Conservation (phyloP, 148 eudicot genomes). For the Vaccinium corymbosum region DNA sequence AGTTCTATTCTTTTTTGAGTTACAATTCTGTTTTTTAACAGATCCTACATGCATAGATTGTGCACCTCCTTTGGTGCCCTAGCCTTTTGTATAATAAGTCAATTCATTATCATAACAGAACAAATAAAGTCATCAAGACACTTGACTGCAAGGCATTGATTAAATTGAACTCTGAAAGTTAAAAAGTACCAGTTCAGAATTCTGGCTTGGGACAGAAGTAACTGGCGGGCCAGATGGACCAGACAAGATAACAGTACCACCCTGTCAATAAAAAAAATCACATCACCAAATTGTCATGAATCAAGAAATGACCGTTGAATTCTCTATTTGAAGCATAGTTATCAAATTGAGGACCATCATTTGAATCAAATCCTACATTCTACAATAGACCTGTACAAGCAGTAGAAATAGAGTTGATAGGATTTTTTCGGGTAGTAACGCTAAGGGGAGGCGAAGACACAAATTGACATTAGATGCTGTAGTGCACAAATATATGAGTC, state of each 20-base stretch:
- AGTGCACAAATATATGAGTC: no score
- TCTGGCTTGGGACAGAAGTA: slow-evolving; percentile 77
- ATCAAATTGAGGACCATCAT: not conserved
- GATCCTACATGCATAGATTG: not conserved
- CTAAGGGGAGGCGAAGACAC: no score
- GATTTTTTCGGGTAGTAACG: no score
- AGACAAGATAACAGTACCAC: slow-evolving; percentile 84
- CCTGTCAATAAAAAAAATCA: slow-evolving; percentile 49
- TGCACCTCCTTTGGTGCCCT: not conserved
- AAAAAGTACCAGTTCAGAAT: slow-evolving; percentile 82
- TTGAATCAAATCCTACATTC: not conserved
- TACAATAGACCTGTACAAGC: no score
- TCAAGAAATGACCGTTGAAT: not conserved
- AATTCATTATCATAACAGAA: not conserved
- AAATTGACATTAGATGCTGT: no score
- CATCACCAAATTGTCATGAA: slow-evolving; percentile 12
- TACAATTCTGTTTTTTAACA: not conserved
- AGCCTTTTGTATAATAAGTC: not conserved
- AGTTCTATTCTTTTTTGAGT: not conserved
- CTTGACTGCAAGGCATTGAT: not conserved
- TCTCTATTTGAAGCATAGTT: slow-evolving; percentile 1
- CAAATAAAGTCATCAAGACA: not conserved
- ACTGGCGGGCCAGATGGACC: slow-evolving; percentile 95
- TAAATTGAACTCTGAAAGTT: slow-evolving; percentile 1
- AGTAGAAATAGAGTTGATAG: no score